phyloP scores from a whole-genome alignment of 768 basidiomycete genomes.

The Kwoniella newhampshirensis region DNA sequence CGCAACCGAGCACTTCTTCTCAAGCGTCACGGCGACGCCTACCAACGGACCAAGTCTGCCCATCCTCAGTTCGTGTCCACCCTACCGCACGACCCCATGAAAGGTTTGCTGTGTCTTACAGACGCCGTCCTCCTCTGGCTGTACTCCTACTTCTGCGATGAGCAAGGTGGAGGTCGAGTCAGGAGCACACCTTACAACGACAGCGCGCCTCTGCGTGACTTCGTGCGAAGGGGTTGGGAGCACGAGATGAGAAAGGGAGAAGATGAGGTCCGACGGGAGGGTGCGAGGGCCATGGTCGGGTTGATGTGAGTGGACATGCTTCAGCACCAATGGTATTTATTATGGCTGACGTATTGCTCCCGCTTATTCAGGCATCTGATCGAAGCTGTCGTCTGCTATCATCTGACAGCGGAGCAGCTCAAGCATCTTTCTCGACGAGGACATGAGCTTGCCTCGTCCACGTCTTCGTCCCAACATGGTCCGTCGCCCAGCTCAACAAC shows the following conservation, averaged over 20 bases:
- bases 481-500: constrained; percentile 23
- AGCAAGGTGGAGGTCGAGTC: constrained; percentile 31
- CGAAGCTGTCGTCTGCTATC: constrained; percentile 41
- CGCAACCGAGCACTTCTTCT: constrained; percentile 31
- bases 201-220: constrained; percentile 28
- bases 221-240: constrained; percentile 36
- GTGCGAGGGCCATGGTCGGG: constrained; percentile 41
- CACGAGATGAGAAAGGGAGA: constrained; percentile 24
- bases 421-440: constrained; percentile 22
- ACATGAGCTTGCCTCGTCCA: constrained; percentile 13
- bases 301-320: constrained; percentile 33
- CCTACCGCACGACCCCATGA: constrained; percentile 30
- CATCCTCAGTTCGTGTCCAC: constrained; percentile 20
- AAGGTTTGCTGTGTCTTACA: constrained; percentile 37
- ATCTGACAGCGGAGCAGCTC: constrained; percentile 31
- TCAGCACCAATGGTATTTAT: not conserved
- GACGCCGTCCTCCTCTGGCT: constrained; percentile 43
- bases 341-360: not conserved
- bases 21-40: constrained; percentile 45
- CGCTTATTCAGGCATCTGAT: constrained; percentile 33
- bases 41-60: constrained; percentile 19
- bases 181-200: constrained; percentile 23
- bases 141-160: constrained; percentile 43
- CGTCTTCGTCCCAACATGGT: constrained; percentile 13
- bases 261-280: constrained; percentile 24